phyloP scores from a whole-genome alignment of 352 stramenopile species.

The Phytophthora tubulina region DNA sequence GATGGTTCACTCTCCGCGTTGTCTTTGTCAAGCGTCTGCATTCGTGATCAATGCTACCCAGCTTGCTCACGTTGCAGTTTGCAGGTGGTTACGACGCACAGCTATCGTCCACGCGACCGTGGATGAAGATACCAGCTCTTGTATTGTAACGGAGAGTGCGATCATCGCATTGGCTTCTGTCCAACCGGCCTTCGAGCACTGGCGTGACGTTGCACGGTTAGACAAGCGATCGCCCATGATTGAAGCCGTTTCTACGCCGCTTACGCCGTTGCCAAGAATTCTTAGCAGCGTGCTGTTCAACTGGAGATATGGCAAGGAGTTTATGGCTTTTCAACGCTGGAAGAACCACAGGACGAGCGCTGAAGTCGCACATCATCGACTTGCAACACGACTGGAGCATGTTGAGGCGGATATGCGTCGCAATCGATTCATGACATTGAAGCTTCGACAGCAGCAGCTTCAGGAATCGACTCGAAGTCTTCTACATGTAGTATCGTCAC shows the following conservation, averaged over 20 bases:
- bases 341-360: conserved; percentile 36
- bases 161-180: conserved; percentile 26
- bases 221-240: not conserved
- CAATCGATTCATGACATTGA: conserved; percentile 37
- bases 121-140: not conserved
- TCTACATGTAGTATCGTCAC: not conserved
- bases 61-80: conserved; percentile 38
- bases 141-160: conserved; percentile 10
- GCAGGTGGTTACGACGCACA: conserved; percentile 42
- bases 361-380: conserved; percentile 33
- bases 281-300: conserved; percentile 43
- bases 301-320: conserved; percentile 42
- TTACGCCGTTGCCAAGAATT: conserved; percentile 20
- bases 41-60: conserved; percentile 23
- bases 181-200: conserved; percentile 34
- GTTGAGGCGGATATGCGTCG: conserved; percentile 46
- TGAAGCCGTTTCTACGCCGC: conserved; percentile 17
- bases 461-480: conserved; percentile 23
- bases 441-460: conserved; percentile 43
- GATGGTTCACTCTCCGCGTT: conserved; percentile 40
- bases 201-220: conserved; percentile 20
- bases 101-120: not conserved
- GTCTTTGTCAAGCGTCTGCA: conserved; percentile 33
- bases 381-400: conserved; percentile 42
- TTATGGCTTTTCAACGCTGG: conserved; percentile 51